Evolutionary conservation across 345 rosid genomes (phyloP).

Genomic region (Lepidium africanum): DNA sequence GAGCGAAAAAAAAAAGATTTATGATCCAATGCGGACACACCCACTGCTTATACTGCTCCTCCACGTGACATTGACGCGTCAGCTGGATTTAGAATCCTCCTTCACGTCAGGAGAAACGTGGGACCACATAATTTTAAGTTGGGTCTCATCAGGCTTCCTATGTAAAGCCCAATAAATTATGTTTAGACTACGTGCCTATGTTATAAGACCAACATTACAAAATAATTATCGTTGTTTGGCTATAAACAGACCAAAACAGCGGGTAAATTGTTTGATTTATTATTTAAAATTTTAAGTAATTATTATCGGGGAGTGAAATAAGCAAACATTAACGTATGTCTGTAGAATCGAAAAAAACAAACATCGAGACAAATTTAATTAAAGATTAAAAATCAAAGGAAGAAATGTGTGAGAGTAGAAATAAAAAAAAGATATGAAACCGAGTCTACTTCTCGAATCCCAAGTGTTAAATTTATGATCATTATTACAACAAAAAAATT

Average conservation of each 20-base stretch:
- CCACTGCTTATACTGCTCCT: not conserved
- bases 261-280: not conserved
- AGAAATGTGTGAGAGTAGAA: not conserved
- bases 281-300: not conserved
- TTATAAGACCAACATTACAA: not conserved
- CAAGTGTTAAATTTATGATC: not conserved
- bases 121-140: not conserved
- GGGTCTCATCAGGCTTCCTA: not conserved
- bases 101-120: conserved; percentile 1
- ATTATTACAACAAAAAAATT: not conserved
- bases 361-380: conserved; percentile 20
- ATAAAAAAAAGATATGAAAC: not conserved
- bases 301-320: conserved; percentile 28
- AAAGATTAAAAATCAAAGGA: conserved; percentile 2
- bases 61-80: conserved; percentile 11
- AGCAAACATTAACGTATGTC: conserved; percentile 38
- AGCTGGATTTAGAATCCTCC: not conserved
- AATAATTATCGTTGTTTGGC: conserved; percentile 26
- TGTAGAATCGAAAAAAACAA: conserved; percentile 28
- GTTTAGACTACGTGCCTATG: not conserved
- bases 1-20: conserved; percentile 5
- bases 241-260: conserved; percentile 26
- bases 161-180: not conserved
- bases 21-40: not conserved
- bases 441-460: conserved; percentile 26